phyloP scores from a whole-genome alignment of 805 yeast species.

The Saccharomycopsis sp. region DNA sequence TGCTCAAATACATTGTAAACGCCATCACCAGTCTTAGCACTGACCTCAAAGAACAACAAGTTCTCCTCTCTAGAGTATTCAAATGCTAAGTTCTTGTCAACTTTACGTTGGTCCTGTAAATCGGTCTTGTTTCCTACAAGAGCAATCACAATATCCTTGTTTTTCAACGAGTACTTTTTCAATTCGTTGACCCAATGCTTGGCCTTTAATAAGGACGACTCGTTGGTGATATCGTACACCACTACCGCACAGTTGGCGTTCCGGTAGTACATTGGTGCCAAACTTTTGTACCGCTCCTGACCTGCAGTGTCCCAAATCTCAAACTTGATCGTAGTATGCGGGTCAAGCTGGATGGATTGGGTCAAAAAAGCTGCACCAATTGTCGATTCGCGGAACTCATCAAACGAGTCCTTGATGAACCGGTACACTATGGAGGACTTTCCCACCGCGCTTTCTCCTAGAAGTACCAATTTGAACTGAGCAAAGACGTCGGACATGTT shows the following conservation, averaged over 20 bases:
- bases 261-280: constrained; percentile 80
- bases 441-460: constrained; percentile 67
- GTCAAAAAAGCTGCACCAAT: constrained; percentile 83
- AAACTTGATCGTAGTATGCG: constrained; percentile 47
- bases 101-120: constrained; percentile 41
- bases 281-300: constrained; percentile 69
- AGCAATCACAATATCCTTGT: constrained; percentile 54
- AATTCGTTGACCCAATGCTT: constrained; percentile 74
- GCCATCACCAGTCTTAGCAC: constrained; percentile 53
- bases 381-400: constrained; percentile 68
- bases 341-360: constrained; percentile 32
- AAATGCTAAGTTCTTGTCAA: constrained; percentile 39
- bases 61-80: constrained; percentile 49
- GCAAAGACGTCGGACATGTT: constrained; percentile 31
- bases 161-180: constrained; percentile 32
- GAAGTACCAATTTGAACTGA: constrained; percentile 53
- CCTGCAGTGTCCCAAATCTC: constrained; percentile 90
- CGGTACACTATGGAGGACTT: constrained; percentile 62
- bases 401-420: constrained; percentile 67
- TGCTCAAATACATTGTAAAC: constrained; percentile 41
- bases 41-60: constrained; percentile 45
- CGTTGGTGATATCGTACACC: constrained; percentile 69
- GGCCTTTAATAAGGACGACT: constrained; percentile 58
- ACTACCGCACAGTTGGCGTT: constrained; percentile 76
- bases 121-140: constrained; percentile 77